phyloP scores from a whole-genome alignment of 2,329 filamentous ascomycete species.

The Tolypocladium guangdongense region DNA sequence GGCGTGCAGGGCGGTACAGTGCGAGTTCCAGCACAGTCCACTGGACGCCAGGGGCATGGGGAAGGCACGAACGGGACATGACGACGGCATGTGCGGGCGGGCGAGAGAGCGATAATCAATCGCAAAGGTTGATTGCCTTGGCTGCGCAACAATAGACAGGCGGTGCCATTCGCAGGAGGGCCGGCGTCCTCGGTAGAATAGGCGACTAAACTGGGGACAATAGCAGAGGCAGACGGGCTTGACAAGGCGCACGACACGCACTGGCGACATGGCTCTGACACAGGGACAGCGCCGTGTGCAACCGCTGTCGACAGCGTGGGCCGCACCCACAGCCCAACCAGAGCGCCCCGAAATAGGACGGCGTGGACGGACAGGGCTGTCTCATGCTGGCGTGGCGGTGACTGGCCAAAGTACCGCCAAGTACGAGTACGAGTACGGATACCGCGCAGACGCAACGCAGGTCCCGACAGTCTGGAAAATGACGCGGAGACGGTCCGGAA shows the following conservation, averaged over 20 bases:
- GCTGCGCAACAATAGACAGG: background rate
- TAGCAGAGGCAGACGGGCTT: background rate
- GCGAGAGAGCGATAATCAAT: background rate
- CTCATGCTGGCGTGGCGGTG: background rate
- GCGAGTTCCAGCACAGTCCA: background rate
- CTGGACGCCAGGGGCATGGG: background rate
- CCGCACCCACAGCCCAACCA: background rate
- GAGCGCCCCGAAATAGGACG: background rate
- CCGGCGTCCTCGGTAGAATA: background rate
- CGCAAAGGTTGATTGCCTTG: too few relatives aligned
- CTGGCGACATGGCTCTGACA: too few relatives aligned
- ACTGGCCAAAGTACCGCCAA: background rate
- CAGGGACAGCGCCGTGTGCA: too few relatives aligned
- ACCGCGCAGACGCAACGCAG: constrained; percentile 10
- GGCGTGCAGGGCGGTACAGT: background rate
- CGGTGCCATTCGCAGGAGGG: too few relatives aligned
- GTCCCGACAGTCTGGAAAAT: constrained; percentile 26
- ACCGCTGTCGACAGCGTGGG: too few relatives aligned
- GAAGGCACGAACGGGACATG: background rate
- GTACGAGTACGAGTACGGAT: too few relatives aligned
- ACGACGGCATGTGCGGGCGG: background rate
- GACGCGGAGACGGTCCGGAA: background rate
- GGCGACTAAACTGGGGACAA: background rate
- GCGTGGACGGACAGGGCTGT: background rate
- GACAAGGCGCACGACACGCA: background rate